A percentile compares a stretch with the other conserved stretches of the same genome.
Evolutionary conservation across 2,329 filamentous ascomycete genomes (phyloP).

Genomic region (Penicillium sp.): DNA sequence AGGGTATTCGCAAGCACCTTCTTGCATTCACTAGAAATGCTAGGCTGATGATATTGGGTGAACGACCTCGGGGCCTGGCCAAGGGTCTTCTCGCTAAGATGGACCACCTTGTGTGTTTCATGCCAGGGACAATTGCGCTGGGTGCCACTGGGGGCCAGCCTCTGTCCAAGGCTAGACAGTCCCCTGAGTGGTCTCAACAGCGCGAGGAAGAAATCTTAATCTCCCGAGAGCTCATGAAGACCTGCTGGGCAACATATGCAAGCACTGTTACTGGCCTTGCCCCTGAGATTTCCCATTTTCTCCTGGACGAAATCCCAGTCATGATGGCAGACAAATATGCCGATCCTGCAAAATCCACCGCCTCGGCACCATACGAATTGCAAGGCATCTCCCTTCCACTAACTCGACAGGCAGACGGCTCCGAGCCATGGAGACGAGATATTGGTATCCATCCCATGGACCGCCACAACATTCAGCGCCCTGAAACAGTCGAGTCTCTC

Average conservation of each 20-base stretch:
- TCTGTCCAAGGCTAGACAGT: conserved; percentile 71
- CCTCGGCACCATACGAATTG: conserved; percentile 35
- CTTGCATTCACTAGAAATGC: conserved; percentile 81
- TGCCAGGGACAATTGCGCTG: conserved; percentile 92
- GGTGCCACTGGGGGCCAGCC: conserved; percentile 77
- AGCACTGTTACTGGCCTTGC: conserved; percentile 87
- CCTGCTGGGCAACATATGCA: conserved; percentile 97
- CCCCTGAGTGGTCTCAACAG: conserved; percentile 69
- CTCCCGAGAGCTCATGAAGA: conserved; percentile 88
- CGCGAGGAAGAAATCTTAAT: conserved; percentile 86
- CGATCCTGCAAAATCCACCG: conserved; percentile 34
- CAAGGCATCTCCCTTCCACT: conserved; percentile 36
- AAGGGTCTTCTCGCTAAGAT: conserved; percentile 77
- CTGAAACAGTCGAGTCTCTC: conserved; percentile 92
- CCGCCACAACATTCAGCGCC: conserved; percentile 87
- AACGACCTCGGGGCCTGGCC: conserved; percentile 73
- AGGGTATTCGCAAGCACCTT: conserved; percentile 85
- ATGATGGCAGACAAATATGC: conserved; percentile 42
- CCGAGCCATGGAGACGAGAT: conserved; percentile 68
- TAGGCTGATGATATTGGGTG: conserved; percentile 84
- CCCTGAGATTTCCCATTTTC: conserved; percentile 90
- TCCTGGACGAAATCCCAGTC: conserved; percentile 67
- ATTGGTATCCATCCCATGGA: conserved; percentile 80
- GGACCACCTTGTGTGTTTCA: conserved; percentile 97
- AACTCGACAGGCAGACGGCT: conserved; percentile 27